Percentiles rank a stretch among this genome's conserved stretches.
Conservation (phyloP, 768 basidiomycete species). For the Mycena crocata region DNA sequence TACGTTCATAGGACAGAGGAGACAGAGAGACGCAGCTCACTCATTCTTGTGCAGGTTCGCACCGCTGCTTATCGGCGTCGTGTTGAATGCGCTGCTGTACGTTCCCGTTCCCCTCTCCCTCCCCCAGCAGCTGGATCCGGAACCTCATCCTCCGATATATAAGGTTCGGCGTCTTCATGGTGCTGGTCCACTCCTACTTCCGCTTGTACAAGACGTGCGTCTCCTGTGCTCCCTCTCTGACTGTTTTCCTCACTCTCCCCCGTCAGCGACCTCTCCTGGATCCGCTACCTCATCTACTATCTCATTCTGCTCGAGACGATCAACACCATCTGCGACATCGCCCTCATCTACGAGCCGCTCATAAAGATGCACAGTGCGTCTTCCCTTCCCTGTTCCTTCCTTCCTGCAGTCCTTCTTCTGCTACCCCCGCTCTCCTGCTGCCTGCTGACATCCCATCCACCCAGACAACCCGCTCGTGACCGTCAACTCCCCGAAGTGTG, state of each 20-base stretch:
- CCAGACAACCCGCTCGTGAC: neutral
- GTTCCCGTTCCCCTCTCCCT: constrained; percentile 33
- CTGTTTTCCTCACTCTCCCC: neutral
- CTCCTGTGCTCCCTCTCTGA: neutral
- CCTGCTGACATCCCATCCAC: neutral
- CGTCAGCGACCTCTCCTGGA: constrained; percentile 19
- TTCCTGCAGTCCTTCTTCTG: neutral
- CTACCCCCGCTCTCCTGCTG: neutral
- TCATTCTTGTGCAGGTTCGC: constrained; percentile 16
- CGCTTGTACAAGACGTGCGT: constrained; percentile 31
- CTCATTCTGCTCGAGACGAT: constrained; percentile 25
- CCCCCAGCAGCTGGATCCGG: constrained; percentile 14
- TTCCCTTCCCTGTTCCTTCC: neutral
- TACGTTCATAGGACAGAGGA: too few relatives aligned
- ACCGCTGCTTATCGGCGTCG: constrained; percentile 31
- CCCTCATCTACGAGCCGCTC: constrained; percentile 32
- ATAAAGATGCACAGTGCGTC: constrained; percentile 19
- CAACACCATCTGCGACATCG: constrained; percentile 29
- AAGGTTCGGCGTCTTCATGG: neutral
- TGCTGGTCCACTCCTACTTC: constrained; percentile 29
- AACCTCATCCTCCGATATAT: neutral
- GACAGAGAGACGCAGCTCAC: too few relatives aligned
- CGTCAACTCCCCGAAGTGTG: constrained; percentile 2
- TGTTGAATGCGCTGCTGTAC: constrained; percentile 28
- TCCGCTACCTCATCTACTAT: constrained; percentile 29